phyloP scores from a whole-genome alignment of 1,284 basidiomycete genomes.

The Marasmius tenuissimus region DNA sequence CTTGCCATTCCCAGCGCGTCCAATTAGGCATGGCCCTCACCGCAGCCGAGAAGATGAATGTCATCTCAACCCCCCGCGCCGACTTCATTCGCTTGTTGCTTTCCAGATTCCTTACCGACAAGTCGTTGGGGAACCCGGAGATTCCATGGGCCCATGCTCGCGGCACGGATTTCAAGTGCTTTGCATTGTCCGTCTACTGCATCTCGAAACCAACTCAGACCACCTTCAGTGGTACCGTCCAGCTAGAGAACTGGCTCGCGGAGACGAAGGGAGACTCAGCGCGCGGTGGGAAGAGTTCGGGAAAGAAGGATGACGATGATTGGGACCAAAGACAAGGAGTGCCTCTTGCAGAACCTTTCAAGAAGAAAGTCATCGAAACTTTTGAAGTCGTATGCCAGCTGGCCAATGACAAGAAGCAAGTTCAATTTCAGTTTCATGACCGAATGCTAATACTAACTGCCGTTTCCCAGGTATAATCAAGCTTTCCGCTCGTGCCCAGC shows the following conservation, averaged over 20 bases:
- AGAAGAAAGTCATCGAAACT: conserved; percentile 35
- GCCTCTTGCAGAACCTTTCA: conserved; percentile 26
- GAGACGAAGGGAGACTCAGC: conserved; percentile 12
- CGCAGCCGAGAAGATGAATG: conserved; percentile 71
- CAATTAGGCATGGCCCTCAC: conserved; percentile 78
- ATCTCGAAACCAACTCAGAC: conserved; percentile 39
- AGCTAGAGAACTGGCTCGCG: conserved; percentile 58
- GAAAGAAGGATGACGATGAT: neutral
- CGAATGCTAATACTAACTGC: neutral
- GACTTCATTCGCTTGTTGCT: conserved; percentile 54
- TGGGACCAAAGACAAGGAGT: conserved; percentile 12
- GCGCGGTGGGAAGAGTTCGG: neutral
- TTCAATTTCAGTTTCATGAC: conserved; percentile 29
- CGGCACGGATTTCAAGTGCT: conserved; percentile 62
- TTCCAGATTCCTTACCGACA: conserved; percentile 39
- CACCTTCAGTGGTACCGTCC: conserved; percentile 26
- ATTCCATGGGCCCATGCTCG: conserved; percentile 54
- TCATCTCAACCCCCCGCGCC: conserved; percentile 52
- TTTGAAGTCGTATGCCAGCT: conserved; percentile 47
- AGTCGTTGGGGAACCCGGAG: conserved; percentile 33
- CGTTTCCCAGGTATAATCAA: neutral
- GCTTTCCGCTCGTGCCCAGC: neutral
- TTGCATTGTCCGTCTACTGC: conserved; percentile 52
- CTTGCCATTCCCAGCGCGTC: conserved; percentile 48
- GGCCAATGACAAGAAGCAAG: conserved; percentile 29